A percentile compares a stretch with the other conserved stretches of the same genome.
Evolutionary conservation across 306 rosid genomes (phyloP).

Genomic region (Astragalus membranaceus): DNA sequence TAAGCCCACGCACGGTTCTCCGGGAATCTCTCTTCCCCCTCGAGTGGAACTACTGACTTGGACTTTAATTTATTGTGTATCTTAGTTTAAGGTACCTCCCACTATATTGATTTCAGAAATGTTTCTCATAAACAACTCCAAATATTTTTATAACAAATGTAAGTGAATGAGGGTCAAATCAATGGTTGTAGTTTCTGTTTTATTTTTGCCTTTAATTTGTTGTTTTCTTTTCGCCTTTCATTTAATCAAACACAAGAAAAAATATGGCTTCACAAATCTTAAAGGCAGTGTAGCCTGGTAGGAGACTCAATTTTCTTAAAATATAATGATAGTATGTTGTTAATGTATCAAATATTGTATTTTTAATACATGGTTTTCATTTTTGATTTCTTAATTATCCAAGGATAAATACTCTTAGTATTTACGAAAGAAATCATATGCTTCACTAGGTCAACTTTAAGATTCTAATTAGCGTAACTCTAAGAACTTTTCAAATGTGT

Average conservation of each 20-base stretch:
- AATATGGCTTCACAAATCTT: neutral
- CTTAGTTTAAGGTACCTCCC: constrained; percentile 20
- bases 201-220: no score
- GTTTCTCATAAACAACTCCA: neutral
- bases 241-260: neutral
- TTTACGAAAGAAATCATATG: no score
- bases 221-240: no score
- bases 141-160: neutral
- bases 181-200: no score
- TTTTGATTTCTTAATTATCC: no score
- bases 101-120: neutral
- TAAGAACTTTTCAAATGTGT: no score
- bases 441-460: no score
- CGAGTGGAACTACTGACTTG: constrained; percentile 31
- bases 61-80: constrained; percentile 24
- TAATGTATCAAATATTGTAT: neutral
- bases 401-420: no score
- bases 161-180: neutral
- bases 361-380: no score
- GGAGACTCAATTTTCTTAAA: no score
- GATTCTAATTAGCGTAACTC: no score
- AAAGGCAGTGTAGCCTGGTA: no score
- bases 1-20: constrained; percentile 85
- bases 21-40: constrained; percentile 78
- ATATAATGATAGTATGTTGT: neutral